Evolutionary conservation across 345 rosid species (phyloP).

Genomic region (Euphorbia lathyris): DNA sequence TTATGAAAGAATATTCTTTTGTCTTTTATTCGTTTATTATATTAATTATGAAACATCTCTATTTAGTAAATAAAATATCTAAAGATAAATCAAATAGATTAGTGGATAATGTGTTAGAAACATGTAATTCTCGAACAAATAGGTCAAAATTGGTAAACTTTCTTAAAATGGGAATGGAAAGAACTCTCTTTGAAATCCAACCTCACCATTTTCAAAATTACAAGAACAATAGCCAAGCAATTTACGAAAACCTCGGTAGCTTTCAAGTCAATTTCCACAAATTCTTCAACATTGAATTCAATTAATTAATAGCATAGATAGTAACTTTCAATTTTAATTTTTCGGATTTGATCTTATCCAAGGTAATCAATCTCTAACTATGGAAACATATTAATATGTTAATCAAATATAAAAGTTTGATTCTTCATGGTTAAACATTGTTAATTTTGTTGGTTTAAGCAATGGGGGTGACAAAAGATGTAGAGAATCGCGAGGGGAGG

Average conservation of each 20-base stretch:
- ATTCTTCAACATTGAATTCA: too few relatives aligned
- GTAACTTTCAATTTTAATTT: too few relatives aligned
- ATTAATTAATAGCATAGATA: too few relatives aligned
- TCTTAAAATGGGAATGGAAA: not conserved
- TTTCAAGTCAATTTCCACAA: not conserved
- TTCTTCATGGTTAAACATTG: not conserved
- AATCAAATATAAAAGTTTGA: too few relatives aligned
- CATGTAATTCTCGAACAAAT: not conserved
- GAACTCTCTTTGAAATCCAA: too few relatives aligned
- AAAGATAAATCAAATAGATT: not conserved
- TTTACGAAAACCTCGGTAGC: too few relatives aligned
- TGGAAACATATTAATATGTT: too few relatives aligned
- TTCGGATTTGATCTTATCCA: not conserved
- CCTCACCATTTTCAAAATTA: too few relatives aligned
- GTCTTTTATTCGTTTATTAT: too few relatives aligned
- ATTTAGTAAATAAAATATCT: not conserved
- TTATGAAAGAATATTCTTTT: too few relatives aligned
- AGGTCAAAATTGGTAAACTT: not conserved
- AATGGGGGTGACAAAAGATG: slow-evolving; percentile 4
- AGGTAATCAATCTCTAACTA: not conserved
- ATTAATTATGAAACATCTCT: too few relatives aligned
- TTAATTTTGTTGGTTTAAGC: not conserved
- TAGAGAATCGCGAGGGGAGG: not conserved
- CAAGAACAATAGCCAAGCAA: too few relatives aligned
- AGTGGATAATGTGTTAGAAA: not conserved